Base-by-base conservation (phyloP, 257 asterid species). In the Lithospermum erythrorhizon region DNA sequence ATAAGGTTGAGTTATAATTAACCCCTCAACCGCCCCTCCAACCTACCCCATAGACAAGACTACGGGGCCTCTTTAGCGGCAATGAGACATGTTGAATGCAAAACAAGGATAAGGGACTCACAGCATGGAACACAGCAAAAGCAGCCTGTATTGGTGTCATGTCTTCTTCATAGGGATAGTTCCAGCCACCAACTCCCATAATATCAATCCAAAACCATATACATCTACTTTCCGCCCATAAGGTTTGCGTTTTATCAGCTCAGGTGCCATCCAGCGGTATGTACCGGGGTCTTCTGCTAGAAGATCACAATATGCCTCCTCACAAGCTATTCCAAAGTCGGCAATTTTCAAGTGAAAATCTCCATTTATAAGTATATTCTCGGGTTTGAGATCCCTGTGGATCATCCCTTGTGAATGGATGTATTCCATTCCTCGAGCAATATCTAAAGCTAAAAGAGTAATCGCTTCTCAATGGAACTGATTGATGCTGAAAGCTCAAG, bases 251-350 rank as follows among this genome's bases (percentile, higher is more conserved):
- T 81, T 84, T 45, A 81, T 79, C 90, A 86, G 85, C 80, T 91
- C 98, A 0, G 98, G 98, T 0, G 98, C 94, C 98, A 91, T 91
- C 98, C 98, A 91, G 14, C 95, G 86, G 67, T 82, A 87, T 6
- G 96, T 91, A 29, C 95, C 98, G 79, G 74, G 75, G 70, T 75
- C 79, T 14, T 93, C 93, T 37, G 79, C 81, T 14, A 80, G 58
- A 5, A 78, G 81, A 58, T 69, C 66, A 69, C 94, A 85, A 70
- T 76, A 76, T 2, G 85, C 82, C 52, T 88, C 96, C 70, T 83
- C 59, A 65, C 98, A 91, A 0, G 98, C 85, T 0, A 87, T 76
- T 24, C 98, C 96, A 25, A 91, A 91, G 66, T 91, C 95, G 3
- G 97, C 97, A 21, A 91, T 88, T 80, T 82, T 91, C 9, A 88